Evolutionary conservation across 352 stramenopile species (phyloP).

Genomic region (Thraustotheca clavata): DNA sequence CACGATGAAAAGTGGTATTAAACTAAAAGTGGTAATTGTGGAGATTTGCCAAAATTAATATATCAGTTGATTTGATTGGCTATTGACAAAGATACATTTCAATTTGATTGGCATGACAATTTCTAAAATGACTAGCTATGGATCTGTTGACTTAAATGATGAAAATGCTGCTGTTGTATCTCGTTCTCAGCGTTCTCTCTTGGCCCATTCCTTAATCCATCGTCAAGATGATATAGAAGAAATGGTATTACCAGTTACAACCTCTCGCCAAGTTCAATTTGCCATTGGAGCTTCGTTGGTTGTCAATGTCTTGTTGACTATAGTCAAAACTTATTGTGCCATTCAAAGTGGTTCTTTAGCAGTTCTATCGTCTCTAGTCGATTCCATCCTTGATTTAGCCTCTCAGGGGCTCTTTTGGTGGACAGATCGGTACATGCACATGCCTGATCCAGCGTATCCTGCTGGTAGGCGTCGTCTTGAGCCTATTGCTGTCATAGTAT

Average conservation of each 20-base stretch:
- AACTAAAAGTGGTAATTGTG: too few relatives aligned
- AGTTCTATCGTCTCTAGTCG: conserved; percentile 91
- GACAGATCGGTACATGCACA: conserved; percentile 89
- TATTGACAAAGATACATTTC: too few relatives aligned
- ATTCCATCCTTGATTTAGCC: conserved; percentile 91
- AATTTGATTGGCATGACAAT: too few relatives aligned
- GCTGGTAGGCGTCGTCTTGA: conserved; percentile 89
- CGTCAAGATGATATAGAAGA: conserved; percentile 52
- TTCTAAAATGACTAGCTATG: too few relatives aligned
- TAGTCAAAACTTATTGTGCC: conserved; percentile 65
- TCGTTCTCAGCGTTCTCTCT: conserved; percentile 41
- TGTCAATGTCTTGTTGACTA: conserved; percentile 58
- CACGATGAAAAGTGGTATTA: too few relatives aligned
- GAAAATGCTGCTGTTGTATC: too few relatives aligned
- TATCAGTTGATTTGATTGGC: too few relatives aligned
- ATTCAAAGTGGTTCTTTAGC: conserved; percentile 85
- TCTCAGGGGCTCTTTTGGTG: conserved; percentile 91
- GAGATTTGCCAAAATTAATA: too few relatives aligned
- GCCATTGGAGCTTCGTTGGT: conserved; percentile 59
- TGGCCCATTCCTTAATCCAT: conserved; percentile 57
- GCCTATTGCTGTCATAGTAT: conserved; percentile 93
- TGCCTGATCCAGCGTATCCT: conserved; percentile 87
- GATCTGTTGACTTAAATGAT: too few relatives aligned
- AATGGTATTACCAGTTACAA: conserved; percentile 28
- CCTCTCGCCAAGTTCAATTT: conserved; percentile 47